Percentiles rank a stretch among this genome's conserved stretches.
These are phyloP conservation scores for Ophiostoma triangulosporum DNA, from an alignment of 2,329 filamentous ascomycete genomes.

Conservation along the genomic window DNA sequence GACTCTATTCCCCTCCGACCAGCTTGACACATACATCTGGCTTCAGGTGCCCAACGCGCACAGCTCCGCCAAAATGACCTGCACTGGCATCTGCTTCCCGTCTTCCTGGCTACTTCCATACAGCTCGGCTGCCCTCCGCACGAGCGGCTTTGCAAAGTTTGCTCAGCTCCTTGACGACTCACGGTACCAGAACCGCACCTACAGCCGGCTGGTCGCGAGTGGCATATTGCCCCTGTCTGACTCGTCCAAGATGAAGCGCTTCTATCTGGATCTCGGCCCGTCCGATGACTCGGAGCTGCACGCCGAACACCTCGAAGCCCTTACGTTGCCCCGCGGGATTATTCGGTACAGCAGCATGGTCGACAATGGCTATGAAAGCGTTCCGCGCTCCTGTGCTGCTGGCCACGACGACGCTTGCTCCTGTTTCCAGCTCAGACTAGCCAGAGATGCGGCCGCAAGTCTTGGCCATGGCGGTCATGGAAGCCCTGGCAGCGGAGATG, in stretches of 20 bases:
- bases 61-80: conserved; percentile 7
- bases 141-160: conserved; percentile 8
- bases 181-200: neutral
- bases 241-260: conserved; percentile 8
- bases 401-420: neutral
- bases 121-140: conserved; percentile 9
- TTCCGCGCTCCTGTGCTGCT: neutral
- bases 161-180: neutral
- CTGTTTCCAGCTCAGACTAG: neutral
- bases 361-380: neutral
- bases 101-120: conserved; percentile 10
- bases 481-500: too few species aligned
- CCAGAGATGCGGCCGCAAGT: neutral
- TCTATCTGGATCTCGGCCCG: conserved; percentile 15
- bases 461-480: neutral
- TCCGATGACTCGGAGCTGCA: conserved; percentile 10
- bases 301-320: conserved; percentile 12
- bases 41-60: conserved; percentile 6
- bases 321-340: conserved; percentile 13
- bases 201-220: neutral
- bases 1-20: conserved; percentile 5
- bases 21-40: conserved; percentile 13
- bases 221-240: neutral
- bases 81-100: conserved; percentile 9
- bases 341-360: conserved; percentile 12